Conservation (phyloP, 106 monocot genomes). For the Apostasia shenzhenica region DNA sequence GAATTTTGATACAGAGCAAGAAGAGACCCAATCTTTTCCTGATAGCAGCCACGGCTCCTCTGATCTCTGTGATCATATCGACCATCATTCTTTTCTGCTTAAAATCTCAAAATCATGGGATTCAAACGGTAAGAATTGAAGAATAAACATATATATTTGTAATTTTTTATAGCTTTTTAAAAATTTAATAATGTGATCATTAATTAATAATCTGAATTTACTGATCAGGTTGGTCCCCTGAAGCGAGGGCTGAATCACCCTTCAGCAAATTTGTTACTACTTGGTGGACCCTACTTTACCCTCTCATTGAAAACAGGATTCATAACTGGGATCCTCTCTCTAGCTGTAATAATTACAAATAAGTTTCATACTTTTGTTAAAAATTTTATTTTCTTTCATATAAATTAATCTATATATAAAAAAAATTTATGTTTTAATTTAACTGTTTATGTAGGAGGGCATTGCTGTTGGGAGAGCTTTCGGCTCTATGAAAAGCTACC, state of each 20-base stretch:
- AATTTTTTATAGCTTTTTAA: too few species aligned
- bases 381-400: not conserved
- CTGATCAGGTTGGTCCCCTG: conserved; percentile 63
- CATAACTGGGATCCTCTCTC: conserved; percentile 76
- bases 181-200: too few species aligned
- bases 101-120: conserved; percentile 59
- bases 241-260: conserved; percentile 75
- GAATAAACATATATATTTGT: not conserved
- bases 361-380: not conserved
- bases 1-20: conserved; percentile 41
- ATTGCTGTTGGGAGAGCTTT: conserved; percentile 48
- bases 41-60: conserved; percentile 83
- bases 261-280: conserved; percentile 56
- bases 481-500: conserved; percentile 30
- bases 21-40: conserved; percentile 78
- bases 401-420: not conserved
- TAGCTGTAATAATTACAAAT: conserved; percentile 24
- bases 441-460: conserved; percentile 25
- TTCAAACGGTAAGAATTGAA: conserved; percentile 47
- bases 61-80: conserved; percentile 72
- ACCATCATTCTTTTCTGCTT: conserved; percentile 48
- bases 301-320: conserved; percentile 75
- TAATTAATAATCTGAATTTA: not conserved
- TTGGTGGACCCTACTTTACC: conserved; percentile 36
- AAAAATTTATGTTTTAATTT: not conserved